phyloP scores from a whole-genome alignment of 139 green algal genomes.

The Auxenochlorella pyrenoidosa region DNA sequence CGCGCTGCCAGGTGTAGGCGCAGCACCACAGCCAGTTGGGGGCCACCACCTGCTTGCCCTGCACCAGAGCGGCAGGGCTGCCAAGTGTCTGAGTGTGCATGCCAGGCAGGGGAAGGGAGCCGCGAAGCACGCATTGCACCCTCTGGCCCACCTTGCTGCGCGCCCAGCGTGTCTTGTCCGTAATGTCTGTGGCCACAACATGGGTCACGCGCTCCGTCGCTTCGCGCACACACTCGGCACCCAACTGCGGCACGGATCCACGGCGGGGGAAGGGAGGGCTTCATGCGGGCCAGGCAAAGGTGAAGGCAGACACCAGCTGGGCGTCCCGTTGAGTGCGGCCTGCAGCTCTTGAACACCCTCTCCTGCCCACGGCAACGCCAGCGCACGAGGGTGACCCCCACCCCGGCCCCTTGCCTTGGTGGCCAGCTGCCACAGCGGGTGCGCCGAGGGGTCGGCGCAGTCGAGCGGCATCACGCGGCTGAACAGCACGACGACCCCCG shows the following conservation, averaged over 20 bases:
- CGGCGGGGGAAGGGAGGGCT: neutral
- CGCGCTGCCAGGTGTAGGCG: slow-evolving; percentile 55
- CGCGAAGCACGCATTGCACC: too few relatives aligned
- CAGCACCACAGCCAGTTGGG: slow-evolving; percentile 63
- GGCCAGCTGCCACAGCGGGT: slow-evolving; percentile 85
- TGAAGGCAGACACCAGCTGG: too few relatives aligned
- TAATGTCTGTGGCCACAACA: slow-evolving; percentile 66
- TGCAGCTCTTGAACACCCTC: too few relatives aligned
- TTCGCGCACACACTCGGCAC: slow-evolving; percentile 61
- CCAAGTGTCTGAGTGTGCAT: too few relatives aligned
- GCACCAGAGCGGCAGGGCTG: neutral
- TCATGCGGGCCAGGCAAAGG: neutral
- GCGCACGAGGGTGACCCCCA: too few relatives aligned
- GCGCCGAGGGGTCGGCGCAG: slow-evolving; percentile 45
- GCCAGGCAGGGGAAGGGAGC: neutral
- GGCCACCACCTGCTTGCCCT: slow-evolving; percentile 55
- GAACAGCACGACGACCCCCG: slow-evolving; percentile 67
- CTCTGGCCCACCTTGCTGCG: too few relatives aligned
- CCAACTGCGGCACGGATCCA: slow-evolving; percentile 57
- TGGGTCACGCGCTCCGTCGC: slow-evolving; percentile 61
- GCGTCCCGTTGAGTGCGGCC: too few relatives aligned
- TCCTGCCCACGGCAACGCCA: too few relatives aligned
- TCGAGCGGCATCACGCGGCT: slow-evolving; percentile 75
- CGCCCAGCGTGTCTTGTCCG: slow-evolving; percentile 64
- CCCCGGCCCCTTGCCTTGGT: neutral